Conservation (phyloP, 306 rosid species). For the Rosa multiflora region DNA sequence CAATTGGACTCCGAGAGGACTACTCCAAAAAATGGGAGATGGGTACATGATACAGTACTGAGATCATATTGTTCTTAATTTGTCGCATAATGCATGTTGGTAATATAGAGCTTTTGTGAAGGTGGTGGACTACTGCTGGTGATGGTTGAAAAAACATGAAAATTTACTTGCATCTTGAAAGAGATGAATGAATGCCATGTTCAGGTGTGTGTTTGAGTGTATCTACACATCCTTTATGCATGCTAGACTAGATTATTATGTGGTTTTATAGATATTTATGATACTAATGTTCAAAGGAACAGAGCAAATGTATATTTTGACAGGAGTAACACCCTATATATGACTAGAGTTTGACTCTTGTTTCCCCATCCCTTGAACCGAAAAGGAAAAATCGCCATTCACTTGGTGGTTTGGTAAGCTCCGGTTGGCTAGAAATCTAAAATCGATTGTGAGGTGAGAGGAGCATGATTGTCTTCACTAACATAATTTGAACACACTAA, state of each 20-base stretch:
- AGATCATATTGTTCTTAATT: conserved; percentile 1
- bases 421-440: not conserved
- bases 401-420: not conserved
- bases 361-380: not conserved
- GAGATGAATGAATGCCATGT: not conserved
- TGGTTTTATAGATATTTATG: not conserved
- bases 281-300: not conserved
- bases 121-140: not conserved
- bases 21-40: not conserved
- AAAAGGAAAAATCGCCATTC: not conserved
- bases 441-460: no score
- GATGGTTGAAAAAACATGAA: not conserved
- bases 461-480: not conserved
- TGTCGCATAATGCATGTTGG: not conserved
- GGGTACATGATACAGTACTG: not conserved
- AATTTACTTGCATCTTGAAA: not conserved
- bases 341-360: not conserved
- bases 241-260: not conserved
- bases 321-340: not conserved
- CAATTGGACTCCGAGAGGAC: not conserved
- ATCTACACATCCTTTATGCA: not conserved
- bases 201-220: not conserved
- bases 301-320: not conserved
- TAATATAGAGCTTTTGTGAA: not conserved
- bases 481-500: not conserved